These are phyloP conservation scores for Phialophora tarda DNA, from an alignment of 2,329 filamentous ascomycete genomes.

Conservation along the genomic window DNA sequence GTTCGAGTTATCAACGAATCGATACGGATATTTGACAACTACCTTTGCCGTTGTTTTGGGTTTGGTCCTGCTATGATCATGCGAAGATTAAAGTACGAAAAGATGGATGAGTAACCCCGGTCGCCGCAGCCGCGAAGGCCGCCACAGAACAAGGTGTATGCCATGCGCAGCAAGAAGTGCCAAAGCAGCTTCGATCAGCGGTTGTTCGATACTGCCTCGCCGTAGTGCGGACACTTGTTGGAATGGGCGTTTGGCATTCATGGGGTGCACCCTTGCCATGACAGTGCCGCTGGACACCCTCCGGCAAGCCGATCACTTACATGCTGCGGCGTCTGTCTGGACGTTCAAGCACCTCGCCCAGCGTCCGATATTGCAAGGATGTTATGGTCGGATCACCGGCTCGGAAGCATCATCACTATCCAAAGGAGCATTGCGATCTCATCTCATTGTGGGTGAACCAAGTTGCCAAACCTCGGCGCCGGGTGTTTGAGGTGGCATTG, in stretches of 20 bases:
- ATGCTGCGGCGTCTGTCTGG: neutral
- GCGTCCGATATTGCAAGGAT: neutral
- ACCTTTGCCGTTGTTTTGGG: conserved; percentile 23
- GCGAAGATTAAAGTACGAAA: neutral
- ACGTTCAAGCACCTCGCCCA: neutral
- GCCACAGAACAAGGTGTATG: neutral
- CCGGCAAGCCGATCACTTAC: neutral
- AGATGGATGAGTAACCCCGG: neutral
- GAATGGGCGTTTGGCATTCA: neutral
- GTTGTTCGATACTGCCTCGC: neutral
- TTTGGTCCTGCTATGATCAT: conserved; percentile 22
- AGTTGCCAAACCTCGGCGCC: neutral
- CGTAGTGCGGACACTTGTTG: neutral
- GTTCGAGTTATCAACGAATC: conserved; percentile 18
- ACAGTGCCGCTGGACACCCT: too few species aligned
- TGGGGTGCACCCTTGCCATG: neutral
- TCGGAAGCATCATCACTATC: neutral
- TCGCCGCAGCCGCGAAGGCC: neutral
- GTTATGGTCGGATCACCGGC: too few species aligned
- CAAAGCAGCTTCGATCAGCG: neutral
- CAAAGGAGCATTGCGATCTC: neutral
- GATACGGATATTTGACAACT: conserved; percentile 27
- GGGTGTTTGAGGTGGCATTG: neutral
- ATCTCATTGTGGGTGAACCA: neutral
- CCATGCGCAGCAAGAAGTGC: neutral